phyloP scores from a whole-genome alignment of 2,329 filamentous ascomycete genomes.

The Penicillium hordei region DNA sequence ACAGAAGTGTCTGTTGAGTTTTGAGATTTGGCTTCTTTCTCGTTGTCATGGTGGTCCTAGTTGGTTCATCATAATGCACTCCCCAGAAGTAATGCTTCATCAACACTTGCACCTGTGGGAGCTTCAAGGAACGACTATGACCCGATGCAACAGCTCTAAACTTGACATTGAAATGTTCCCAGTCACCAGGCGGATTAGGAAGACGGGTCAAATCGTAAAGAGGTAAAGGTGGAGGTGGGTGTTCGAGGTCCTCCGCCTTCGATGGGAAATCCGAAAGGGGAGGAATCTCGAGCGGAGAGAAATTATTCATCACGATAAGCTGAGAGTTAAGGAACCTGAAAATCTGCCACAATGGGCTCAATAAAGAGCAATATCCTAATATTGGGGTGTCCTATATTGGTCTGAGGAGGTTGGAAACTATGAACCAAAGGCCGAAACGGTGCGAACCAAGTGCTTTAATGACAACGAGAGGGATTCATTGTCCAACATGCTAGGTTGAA shows the following conservation, averaged over 20 bases:
- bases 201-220: slow-evolving; percentile 11
- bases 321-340: neutral
- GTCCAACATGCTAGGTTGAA: neutral
- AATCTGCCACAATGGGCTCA: neutral
- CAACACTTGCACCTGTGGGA: slow-evolving; percentile 5
- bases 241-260: neutral
- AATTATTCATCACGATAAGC: neutral
- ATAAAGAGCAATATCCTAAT: neutral
- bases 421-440: neutral
- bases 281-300: neutral
- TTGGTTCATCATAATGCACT: slow-evolving; percentile 14
- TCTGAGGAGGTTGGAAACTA: neutral
- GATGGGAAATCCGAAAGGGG: neutral
- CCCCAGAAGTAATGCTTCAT: slow-evolving; percentile 30
- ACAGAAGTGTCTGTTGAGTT: slow-evolving; percentile 10
- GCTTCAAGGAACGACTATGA: neutral
- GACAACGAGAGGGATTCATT: neutral
- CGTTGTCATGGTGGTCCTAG: neutral
- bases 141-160: neutral
- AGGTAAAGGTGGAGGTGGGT: neutral
- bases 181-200: slow-evolving; percentile 13
- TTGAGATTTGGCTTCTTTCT: neutral
- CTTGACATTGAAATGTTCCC: slow-evolving; percentile 1
- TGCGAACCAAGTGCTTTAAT: slow-evolving; percentile 7
- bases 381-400: neutral